phyloP scores from a whole-genome alignment of 495 filamentous ascomycete genomes.

The Daldinia childiae region DNA sequence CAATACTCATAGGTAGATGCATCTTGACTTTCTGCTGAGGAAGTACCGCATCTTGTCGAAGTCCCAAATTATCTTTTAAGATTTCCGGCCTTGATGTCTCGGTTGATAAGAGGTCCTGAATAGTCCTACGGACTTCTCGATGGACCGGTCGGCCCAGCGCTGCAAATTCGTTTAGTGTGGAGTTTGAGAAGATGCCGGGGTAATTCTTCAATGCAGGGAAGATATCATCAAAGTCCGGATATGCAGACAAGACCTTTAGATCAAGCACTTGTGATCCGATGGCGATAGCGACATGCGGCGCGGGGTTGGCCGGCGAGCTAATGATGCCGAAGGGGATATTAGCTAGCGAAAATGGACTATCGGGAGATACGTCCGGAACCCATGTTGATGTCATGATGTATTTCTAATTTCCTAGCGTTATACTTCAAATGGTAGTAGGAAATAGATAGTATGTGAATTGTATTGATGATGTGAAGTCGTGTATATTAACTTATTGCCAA shows the following conservation, averaged over 20 bases:
- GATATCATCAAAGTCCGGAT: slow-evolving; percentile 65
- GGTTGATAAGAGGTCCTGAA: slow-evolving; percentile 74
- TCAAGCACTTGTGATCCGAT: slow-evolving; percentile 83
- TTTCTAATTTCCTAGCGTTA: neutral
- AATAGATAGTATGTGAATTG: neutral
- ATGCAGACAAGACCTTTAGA: slow-evolving; percentile 67
- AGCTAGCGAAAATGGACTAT: slow-evolving; percentile 75
- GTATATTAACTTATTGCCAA: neutral
- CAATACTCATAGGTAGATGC: slow-evolving; percentile 86
- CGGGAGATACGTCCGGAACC: slow-evolving; percentile 49
- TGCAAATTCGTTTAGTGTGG: slow-evolving; percentile 85
- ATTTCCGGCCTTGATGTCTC: slow-evolving; percentile 52
- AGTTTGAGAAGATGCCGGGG: slow-evolving; percentile 69
- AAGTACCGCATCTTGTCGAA: slow-evolving; percentile 49
- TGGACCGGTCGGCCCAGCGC: slow-evolving; percentile 77
- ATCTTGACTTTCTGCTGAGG: slow-evolving; percentile 69
- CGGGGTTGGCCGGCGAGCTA: slow-evolving; percentile 61
- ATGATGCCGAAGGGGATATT: slow-evolving; percentile 97
- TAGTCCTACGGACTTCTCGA: slow-evolving; percentile 72
- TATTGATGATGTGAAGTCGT: neutral
- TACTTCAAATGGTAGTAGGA: neutral
- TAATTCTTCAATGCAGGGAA: slow-evolving; percentile 68
- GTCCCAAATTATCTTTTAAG: slow-evolving; percentile 49
- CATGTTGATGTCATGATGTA: slow-evolving; percentile 47
- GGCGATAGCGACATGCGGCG: slow-evolving; percentile 75